Evolutionary conservation across 2,329 filamentous ascomycete species (phyloP).

Genomic region (Trichoderma aggressivum): DNA sequence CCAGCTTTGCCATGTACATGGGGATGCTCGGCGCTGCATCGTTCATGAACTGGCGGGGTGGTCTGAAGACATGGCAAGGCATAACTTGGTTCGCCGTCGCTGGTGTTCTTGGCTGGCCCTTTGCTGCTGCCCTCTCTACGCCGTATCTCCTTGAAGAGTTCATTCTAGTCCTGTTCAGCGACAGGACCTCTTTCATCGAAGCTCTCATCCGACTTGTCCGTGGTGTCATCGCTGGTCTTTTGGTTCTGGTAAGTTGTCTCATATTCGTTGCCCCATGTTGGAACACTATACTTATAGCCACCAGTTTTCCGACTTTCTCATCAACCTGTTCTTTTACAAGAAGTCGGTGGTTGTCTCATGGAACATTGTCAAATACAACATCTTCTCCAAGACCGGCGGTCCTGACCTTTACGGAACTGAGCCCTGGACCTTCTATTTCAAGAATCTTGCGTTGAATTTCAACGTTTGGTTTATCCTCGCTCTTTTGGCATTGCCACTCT

Average conservation of each 20-base stretch:
- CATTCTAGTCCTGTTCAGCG: constrained; percentile 52
- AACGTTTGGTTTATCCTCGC: constrained; percentile 90
- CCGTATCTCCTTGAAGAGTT: constrained; percentile 81
- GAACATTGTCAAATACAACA: constrained; percentile 95
- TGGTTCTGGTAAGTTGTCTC: constrained; percentile 60
- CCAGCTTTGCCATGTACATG: constrained; percentile 95
- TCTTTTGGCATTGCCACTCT: constrained; percentile 68
- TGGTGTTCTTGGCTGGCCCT: constrained; percentile 89
- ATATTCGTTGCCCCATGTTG: background rate
- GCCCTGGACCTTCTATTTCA: constrained; percentile 94
- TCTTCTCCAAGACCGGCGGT: constrained; percentile 77
- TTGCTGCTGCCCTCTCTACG: constrained; percentile 74
- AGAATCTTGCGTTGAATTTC: constrained; percentile 90
- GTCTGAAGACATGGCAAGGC: constrained; percentile 74
- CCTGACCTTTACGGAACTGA: constrained; percentile 94
- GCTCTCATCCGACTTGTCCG: constrained; percentile 60
- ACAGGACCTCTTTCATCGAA: constrained; percentile 57
- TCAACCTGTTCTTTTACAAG: constrained; percentile 84
- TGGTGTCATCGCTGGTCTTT: constrained; percentile 62
- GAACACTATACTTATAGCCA: background rate
- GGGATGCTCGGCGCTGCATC: constrained; percentile 80
- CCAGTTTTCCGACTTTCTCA: constrained; percentile 62
- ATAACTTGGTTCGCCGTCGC: constrained; percentile 90
- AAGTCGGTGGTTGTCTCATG: constrained; percentile 74
- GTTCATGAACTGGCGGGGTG: constrained; percentile 86